Evolutionary conservation across 23 red algal species (phyloP), one percentile per base, ranked within the genome.

Genomic region (Pyropia haitanensis): DNA sequence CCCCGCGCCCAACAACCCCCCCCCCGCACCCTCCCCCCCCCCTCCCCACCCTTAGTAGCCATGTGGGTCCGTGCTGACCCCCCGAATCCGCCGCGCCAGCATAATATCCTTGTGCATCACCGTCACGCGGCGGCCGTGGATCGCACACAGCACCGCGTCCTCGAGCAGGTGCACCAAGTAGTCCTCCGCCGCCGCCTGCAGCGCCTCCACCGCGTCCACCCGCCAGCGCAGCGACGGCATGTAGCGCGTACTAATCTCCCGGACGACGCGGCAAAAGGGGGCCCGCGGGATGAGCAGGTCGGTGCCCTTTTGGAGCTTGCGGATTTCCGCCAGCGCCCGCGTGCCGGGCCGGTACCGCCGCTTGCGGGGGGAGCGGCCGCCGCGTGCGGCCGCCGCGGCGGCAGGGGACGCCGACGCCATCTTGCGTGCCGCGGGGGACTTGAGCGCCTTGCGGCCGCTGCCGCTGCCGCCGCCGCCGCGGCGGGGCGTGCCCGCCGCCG

Each of bases 281-380:
- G 91, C 61, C 27, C 88, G 76, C 23, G 86, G 76, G 26, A 98
- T 72, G 53, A 98, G 67, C 80, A 98, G 53, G 17, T 87, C 73
- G 53, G 86, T 90, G 33, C 70, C 67, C n/a, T 83, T 67, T 54
- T 98, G 94, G 54, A 71, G 88, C 68, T 98, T 91, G 18, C 94
- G 80, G 51, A 98, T 98, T 77, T 98, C 94, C 94, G 88, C 88
- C 26, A 98, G 81, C 1, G 94, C 94, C 14, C 86, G 52, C 10
- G 85, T 71, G 8, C 94, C 86, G 21, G 85, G 80, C 19, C 89
- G 80, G 39, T 63, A 98, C 20, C 94, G 73, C 15, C 87, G 80
- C 18, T 46, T 46, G 39, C 39, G 39, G 39, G 39, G 39, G 39
- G 39, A 46, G 5, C 39, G 39, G 4, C 39, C 39, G 39, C 39